Base-by-base conservation (phyloP, 306 rosid genomes). In the Inga laurina region DNA sequence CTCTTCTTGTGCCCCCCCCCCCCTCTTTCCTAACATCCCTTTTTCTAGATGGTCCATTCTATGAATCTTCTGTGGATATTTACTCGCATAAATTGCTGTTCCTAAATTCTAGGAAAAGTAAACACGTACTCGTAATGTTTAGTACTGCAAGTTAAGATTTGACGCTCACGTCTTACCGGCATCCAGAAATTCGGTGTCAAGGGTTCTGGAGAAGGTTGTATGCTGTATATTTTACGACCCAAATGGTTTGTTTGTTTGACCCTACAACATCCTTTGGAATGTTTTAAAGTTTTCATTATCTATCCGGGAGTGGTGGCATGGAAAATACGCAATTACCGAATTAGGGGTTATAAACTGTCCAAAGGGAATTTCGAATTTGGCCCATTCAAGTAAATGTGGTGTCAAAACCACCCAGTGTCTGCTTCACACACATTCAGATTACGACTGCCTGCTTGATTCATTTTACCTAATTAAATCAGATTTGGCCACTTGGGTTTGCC, bases 361-460 rank as follows among this genome's bases (percentile, higher is more conserved):
- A 51, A 13, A 41, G 65, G 51, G 80, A 65, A 74, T 72, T 79
- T 73, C 3, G 18, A 22, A 8, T 78, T 41, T 78, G 43, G 74
- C 68, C 86, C 83, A 62, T 70, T 51, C 70, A 72, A 46, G 30
- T 35, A 73, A 43, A 45, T 78, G 86, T 72, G 62, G 76, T n/a
- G 54, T 39, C 79, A 52, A 41, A 72, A 39, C n/a, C 54, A 32
- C 46, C 22, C 3, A 7, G 8, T 39, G 59, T 43, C 34, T 30
- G 44, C 22, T 48, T 68, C 79, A 72, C 11, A 12, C 54, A 39
- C 8, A 8, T 62, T 49, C 39, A 8, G 82, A 71, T 24, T 61
- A 37, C 62, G 75, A 46, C 48, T 7, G 59, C 57, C 57, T 72
- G 12, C 77, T 46, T 37, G 21, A 27, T 35, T 72, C 8, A 16